Conservation (phyloP, 805 yeast genomes). For the Saccharomycopsis microspora region DNA sequence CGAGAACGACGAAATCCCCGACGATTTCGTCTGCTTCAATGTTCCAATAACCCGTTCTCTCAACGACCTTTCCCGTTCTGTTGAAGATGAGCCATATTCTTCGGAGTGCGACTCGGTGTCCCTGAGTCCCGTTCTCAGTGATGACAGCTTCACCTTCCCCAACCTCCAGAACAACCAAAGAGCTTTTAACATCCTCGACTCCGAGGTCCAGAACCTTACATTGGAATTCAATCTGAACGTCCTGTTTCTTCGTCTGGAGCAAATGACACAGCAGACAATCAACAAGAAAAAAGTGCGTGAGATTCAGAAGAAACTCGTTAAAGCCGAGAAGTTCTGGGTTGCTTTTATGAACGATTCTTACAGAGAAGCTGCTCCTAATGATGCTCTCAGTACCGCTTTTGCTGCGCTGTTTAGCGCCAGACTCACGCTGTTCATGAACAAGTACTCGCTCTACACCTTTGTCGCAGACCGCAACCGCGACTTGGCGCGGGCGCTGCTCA, state of each 20-base stretch:
- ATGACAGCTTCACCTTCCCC: slow-evolving; percentile 13
- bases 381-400: too few species aligned
- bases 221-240: slow-evolving; percentile 15
- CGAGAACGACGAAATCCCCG: slow-evolving; percentile 15
- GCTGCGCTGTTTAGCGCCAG: too few species aligned
- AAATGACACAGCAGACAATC: slow-evolving; percentile 12
- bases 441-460: background rate
- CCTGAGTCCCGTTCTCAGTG: slow-evolving; percentile 14
- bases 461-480: background rate
- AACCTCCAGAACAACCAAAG: slow-evolving; percentile 12
- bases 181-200: slow-evolving; percentile 14
- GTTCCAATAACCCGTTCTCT: slow-evolving; percentile 16
- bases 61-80: slow-evolving; percentile 1
- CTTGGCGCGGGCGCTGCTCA: background rate
- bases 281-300: slow-evolving; percentile 13
- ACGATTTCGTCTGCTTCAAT: slow-evolving; percentile 16
- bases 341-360: slow-evolving; percentile 13
- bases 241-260: slow-evolving; percentile 10
- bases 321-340: slow-evolving; percentile 16
- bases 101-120: background rate
- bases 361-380: background rate
- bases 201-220: slow-evolving; percentile 13
- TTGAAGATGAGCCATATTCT: background rate
- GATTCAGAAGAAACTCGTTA: slow-evolving; percentile 11
- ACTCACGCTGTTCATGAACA: too few species aligned